Evolutionary conservation across 1,139 yeast species (phyloP), one percentile per base, ranked within the genome.

Genomic region (Yarrowia galli): DNA sequence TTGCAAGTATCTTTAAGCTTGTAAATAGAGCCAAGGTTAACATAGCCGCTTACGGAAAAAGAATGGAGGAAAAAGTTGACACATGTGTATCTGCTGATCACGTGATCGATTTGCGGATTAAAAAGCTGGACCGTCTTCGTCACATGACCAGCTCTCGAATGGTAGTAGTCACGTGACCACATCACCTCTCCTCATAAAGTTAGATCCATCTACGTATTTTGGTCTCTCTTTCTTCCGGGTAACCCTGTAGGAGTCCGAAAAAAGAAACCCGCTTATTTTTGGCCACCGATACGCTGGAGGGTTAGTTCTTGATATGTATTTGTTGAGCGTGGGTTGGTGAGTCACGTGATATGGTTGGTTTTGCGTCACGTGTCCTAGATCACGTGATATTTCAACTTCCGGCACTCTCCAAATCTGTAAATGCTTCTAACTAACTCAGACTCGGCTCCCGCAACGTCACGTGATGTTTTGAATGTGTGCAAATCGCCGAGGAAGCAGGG

Each of bases 401-500:
- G 10, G 8, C 8, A 28, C 42, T 16, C 18, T 12, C 15, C 42
- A 38, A 38, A n/a, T n/a, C n/a, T n/a, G n/a, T n/a, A n/a, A n/a
- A n/a, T n/a, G n/a, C n/a, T n/a, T n/a, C n/a, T n/a, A n/a, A 38
- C 43, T n/a, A 18, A 8, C 43, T 40, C 12, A 36, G 40, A 36
- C 40, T 36, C n/a, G n/a, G 15, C n/a, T n/a, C 32, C 20, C 20
- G 20, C 13, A n/a, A 40, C 43, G 43, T 40, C 9, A 6, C 22
- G 7, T 10, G 43, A 5, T 6, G 20, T 40, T 43, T 43, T 16
- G 13, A 20, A 20, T 43, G 48, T 3, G 25, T 12, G 45, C 45
- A 15, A 22, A 43, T 22, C n/a, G 48, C 48, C 48, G 32, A 45
- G 49, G 7, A 45, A 45, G 49, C 49, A 45, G 49, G 49, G 49